Conservation (phyloP, 2,329 filamentous ascomycete genomes). For the Xylaria sp. region DNA sequence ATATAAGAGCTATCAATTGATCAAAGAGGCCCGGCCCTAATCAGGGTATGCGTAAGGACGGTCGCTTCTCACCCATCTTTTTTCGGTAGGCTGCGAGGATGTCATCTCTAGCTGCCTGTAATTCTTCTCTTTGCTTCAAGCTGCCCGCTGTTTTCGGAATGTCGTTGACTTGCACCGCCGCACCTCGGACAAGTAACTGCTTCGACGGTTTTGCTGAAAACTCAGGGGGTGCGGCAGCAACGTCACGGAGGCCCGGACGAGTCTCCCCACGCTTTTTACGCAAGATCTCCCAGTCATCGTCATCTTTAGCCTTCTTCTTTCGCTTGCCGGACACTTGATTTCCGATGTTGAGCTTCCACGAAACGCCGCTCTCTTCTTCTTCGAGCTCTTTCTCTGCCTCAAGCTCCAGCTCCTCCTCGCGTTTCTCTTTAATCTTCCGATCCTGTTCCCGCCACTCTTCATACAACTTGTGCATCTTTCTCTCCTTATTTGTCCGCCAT, state of each 20-base stretch:
- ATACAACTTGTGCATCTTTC: slow-evolving; percentile 82
- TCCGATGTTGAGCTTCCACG: slow-evolving; percentile 58
- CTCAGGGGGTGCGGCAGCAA: slow-evolving; percentile 80
- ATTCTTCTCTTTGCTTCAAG: slow-evolving; percentile 76
- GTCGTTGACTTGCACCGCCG: slow-evolving; percentile 73
- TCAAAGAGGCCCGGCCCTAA: background rate
- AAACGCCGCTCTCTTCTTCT: slow-evolving; percentile 63
- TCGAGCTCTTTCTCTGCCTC: slow-evolving; percentile 73
- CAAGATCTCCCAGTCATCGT: slow-evolving; percentile 80
- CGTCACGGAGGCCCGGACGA: slow-evolving; percentile 63
- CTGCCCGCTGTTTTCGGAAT: slow-evolving; percentile 77
- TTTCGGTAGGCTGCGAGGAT: slow-evolving; percentile 80
- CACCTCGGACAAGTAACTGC: slow-evolving; percentile 72
- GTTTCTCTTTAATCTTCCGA: slow-evolving; percentile 69
- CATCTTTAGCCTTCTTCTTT: slow-evolving; percentile 60
- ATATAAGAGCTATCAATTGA: slow-evolving; percentile 3
- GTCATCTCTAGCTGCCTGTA: slow-evolving; percentile 73
- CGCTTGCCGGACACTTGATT: slow-evolving; percentile 54
- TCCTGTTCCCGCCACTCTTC: slow-evolving; percentile 80
- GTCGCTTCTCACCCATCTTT: slow-evolving; percentile 68
- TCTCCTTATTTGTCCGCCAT: slow-evolving; percentile 83
- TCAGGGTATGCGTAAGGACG: slow-evolving; percentile 41
- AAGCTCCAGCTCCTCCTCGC: slow-evolving; percentile 72
- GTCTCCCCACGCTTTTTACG: slow-evolving; percentile 72
- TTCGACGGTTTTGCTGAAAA: slow-evolving; percentile 72